Evolutionary conservation across 176 grass and related monocot genomes (phyloP), one percentile per base, ranked within the genome.

Genomic region (Aegilops tauschii): DNA sequence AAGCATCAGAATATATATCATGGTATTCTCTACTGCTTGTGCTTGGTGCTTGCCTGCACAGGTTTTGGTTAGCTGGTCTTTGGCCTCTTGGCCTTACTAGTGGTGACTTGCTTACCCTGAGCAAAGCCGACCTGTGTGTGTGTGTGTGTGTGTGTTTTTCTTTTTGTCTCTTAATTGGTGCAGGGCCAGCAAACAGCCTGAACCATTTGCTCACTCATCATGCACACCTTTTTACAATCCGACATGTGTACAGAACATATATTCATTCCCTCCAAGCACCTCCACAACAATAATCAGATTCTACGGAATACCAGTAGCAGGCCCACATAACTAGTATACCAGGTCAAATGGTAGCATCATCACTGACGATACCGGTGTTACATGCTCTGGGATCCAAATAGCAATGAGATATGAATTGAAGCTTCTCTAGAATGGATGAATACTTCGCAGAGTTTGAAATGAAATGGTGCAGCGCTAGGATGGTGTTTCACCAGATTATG

Each of bases 1-100:
- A 82, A 86, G 83, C 72, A 86, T 90, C 83, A 31, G 88, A 86
- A 86, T 89, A 85, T 83, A 35, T 63, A 31, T 28, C 42, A 90
- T 79, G 29, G 30, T 73, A 50, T 61, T 84, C n/a, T 69, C 52
- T 67, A 5, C 9, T 54, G 16, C 50, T 54, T 6, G 16, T 54
- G 16, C 50, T 54, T 7, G 16, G 16, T 54, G 50, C 5, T 54
- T 54, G 50, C 50, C 50, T 54, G 50, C 50, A 54, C 50, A 45
- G 17, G 21, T 72, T 72, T 72, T 23, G 63, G 29, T 1, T 65
- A 30, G 13, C 59, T 84, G 58, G 30, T 54, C 50, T 54, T 54
- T 54, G 50, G 16, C 49, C 49, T 47, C 44, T 54, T 72, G 54
- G 34, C 52, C 65, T 50, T 36, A 11, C 12, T 65, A 67, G 49